Conservation (phyloP, 2,329 filamentous ascomycete genomes). For the Xylaria sp. region DNA sequence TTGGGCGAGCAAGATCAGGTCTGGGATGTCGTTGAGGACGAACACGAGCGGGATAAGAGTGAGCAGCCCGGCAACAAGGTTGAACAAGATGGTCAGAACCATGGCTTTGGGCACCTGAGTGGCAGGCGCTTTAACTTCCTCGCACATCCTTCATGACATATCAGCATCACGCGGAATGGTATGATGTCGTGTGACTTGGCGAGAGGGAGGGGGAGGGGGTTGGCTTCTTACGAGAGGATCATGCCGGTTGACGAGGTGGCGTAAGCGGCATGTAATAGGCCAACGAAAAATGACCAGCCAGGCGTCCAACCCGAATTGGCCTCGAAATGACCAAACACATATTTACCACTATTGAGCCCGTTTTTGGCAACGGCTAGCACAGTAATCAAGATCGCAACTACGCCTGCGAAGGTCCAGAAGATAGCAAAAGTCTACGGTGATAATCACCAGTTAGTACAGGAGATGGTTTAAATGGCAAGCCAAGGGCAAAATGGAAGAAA, state of each 20-base stretch:
- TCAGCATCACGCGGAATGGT: slow-evolving; percentile 30
- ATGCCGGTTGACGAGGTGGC: slow-evolving; percentile 81
- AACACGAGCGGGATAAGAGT: slow-evolving; percentile 77
- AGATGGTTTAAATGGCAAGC: not conserved
- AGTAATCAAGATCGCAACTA: slow-evolving; percentile 72
- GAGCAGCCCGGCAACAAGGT: slow-evolving; percentile 72
- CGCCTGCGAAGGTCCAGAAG: slow-evolving; percentile 78
- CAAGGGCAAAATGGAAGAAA: not conserved
- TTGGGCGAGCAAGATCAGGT: slow-evolving; percentile 66
- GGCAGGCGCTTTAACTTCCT: slow-evolving; percentile 74
- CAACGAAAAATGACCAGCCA: slow-evolving; percentile 80
- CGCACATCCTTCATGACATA: slow-evolving; percentile 69
- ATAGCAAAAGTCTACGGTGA: slow-evolving; percentile 72
- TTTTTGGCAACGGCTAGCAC: slow-evolving; percentile 74
- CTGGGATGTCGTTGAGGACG: slow-evolving; percentile 71
- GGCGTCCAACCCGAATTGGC: slow-evolving; percentile 74
- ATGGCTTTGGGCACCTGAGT: slow-evolving; percentile 79
- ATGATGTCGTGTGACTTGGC: slow-evolving; percentile 14
- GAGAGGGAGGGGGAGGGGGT: slow-evolving; percentile 23
- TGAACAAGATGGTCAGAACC: slow-evolving; percentile 74
- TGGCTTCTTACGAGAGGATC: slow-evolving; percentile 75
- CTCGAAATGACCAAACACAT: slow-evolving; percentile 76
- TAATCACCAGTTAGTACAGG: slow-evolving; percentile 15
- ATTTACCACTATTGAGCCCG: slow-evolving; percentile 71
- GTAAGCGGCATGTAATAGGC: slow-evolving; percentile 77